Base-by-base conservation (phyloP, 164 flowering plant species). In the Chimonanthus praecox region DNA sequence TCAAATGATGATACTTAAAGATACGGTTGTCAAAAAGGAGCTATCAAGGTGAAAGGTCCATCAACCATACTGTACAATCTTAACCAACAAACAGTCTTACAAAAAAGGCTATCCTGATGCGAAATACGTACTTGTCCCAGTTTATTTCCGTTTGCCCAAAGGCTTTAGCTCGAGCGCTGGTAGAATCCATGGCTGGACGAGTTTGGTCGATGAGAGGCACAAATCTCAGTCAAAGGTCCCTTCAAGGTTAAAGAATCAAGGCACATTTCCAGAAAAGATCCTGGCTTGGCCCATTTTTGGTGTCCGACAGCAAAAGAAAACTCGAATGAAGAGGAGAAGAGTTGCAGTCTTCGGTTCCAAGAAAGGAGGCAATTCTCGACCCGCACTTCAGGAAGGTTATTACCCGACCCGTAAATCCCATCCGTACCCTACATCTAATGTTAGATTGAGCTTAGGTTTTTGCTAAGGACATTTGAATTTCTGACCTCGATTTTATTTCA, bases 81-180 rank as follows among this genome's bases (percentile, higher is more conserved):
- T 5, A 44, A 71, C 13, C 7, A 33, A 51, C 8, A 6, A 64
- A 49, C 64, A 18, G 48, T 21, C 11, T 13, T 18, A 20, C 44
- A 7, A 7, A 62, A n/a, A 10, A 49, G 33, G 9, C 3, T 1
- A 3, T 13, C 15, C n/a, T 10, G 60, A 63, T 11, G 18, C 43
- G 7, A 63, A 47, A 46, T 20, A 7, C 64, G 8, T 83, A 92
- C 97, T 88, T 90, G 85, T 92, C 93, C 97, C 97, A 92, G 76
- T 92, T 88, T 73, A 92, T 88, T 78, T 92, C 97, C n/a, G 90
- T 82, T 74, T 80, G 89, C 2, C 80, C 89, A 46, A 88, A 81
- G n/a, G 92, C 66, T 9, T 77, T 80, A 49, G 80, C 73, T 18
- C 79, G 83, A 75, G 85, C 46, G 21, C 66, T 78, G 47, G 89